Evolutionary conservation across 2,329 filamentous ascomycete species (phyloP).

Genomic region (Stagonosporopsis tanaceti): DNA sequence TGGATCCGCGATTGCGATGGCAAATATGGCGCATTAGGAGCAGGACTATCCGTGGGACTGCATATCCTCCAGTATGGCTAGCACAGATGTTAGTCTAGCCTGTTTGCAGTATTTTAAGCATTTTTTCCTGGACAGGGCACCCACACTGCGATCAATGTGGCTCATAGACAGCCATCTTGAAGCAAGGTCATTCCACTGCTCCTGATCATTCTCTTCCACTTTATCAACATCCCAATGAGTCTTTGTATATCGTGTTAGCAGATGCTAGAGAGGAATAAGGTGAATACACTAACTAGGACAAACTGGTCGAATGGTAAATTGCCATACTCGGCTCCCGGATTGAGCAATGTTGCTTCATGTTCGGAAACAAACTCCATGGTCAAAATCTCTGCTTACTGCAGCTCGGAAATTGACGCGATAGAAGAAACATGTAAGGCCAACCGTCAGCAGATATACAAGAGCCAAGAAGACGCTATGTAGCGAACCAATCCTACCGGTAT

Average conservation of each 20-base stretch:
- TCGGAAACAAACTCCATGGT: neutral
- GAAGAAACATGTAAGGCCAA: neutral
- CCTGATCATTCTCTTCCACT: neutral
- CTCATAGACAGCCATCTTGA: neutral
- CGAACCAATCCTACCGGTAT: too few species aligned
- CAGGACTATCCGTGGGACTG: neutral
- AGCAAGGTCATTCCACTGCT: conserved; percentile 1
- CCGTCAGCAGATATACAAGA: neutral
- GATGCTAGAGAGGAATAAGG: neutral
- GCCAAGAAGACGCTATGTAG: too few species aligned
- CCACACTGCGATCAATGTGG: neutral
- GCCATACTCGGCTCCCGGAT: neutral
- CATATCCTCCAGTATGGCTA: neutral
- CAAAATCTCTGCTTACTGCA: neutral
- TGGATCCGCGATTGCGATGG: neutral
- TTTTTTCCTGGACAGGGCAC: neutral
- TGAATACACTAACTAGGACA: neutral
- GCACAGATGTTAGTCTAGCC: neutral
- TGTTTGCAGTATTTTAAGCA: neutral
- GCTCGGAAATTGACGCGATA: neutral
- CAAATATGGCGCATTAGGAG: neutral
- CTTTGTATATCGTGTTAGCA: neutral
- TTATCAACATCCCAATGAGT: neutral
- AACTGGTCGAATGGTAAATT: neutral
- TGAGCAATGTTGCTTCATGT: neutral